Conservation (phyloP, 2,329 filamentous ascomycete genomes). For the Claviceps sp. region DNA sequence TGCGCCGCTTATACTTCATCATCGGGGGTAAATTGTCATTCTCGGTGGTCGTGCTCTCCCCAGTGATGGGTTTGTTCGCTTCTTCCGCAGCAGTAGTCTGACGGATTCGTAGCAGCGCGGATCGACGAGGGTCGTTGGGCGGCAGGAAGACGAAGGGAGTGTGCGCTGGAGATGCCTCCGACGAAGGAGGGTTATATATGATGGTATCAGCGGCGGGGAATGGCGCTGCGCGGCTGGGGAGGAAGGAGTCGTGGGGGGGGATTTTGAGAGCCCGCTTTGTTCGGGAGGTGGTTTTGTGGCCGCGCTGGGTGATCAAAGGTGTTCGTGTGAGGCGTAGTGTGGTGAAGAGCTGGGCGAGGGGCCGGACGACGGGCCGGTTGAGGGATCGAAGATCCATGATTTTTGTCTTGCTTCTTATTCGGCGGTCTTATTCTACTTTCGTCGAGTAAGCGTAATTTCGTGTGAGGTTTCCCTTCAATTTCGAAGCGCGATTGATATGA, state of each 20-base stretch:
- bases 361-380: constrained; percentile 22
- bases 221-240: constrained; percentile 22
- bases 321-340: constrained; percentile 10
- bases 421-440: not conserved
- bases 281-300: constrained; percentile 39
- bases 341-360: constrained; percentile 20
- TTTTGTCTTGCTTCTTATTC: not conserved
- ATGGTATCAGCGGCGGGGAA: constrained; percentile 26
- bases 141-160: constrained; percentile 57
- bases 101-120: constrained; percentile 33
- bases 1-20: constrained; percentile 22
- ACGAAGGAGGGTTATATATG: constrained; percentile 44
- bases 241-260: constrained; percentile 47
- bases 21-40: constrained; percentile 20
- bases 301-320: constrained; percentile 18
- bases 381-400: constrained; percentile 24
- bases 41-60: constrained; percentile 6
- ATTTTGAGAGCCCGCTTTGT: constrained; percentile 46
- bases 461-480: too few species aligned
- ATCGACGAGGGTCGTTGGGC: constrained; percentile 38
- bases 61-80: not conserved
- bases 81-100: constrained; percentile 14
- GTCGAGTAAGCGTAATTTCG: not conserved
- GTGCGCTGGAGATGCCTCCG: constrained; percentile 43
- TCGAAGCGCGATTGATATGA: not conserved